Evolutionary conservation across 2,329 filamentous ascomycete species (phyloP).

Genomic region (Trichoderma koningii): DNA sequence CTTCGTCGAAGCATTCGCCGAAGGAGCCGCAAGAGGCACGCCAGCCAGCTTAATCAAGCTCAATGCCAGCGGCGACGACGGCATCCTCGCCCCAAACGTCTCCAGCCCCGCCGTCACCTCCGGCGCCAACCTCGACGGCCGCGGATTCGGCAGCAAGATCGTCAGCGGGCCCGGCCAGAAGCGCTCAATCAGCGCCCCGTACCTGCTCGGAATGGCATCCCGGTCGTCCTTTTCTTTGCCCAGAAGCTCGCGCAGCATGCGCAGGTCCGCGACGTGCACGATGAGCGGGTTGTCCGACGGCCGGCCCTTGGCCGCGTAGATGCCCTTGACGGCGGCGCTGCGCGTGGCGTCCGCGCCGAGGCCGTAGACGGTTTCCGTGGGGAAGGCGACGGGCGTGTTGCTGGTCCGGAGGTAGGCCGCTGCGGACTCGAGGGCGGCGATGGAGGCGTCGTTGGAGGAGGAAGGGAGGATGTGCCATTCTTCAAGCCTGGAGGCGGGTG

Average conservation of each 20-base stretch:
- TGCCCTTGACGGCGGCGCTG: slow-evolving; percentile 80
- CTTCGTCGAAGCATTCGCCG: slow-evolving; percentile 90
- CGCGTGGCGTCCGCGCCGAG: slow-evolving; percentile 94
- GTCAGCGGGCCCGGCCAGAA: slow-evolving; percentile 98
- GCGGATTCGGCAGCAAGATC: slow-evolving; percentile 78
- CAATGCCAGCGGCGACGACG: slow-evolving; percentile 78
- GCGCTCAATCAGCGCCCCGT: slow-evolving; percentile 71
- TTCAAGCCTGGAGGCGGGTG: slow-evolving; percentile 39
- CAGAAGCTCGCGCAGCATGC: slow-evolving; percentile 70
- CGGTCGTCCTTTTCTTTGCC: slow-evolving; percentile 31
- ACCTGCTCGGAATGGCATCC: slow-evolving; percentile 68
- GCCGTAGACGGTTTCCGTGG: slow-evolving; percentile 96
- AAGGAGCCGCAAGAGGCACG: slow-evolving; percentile 83
- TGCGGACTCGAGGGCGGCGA: slow-evolving; percentile 59
- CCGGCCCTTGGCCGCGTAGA: slow-evolving; percentile 86
- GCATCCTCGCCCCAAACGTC: slow-evolving; percentile 91
- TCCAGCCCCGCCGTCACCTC: slow-evolving; percentile 84
- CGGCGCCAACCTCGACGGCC: slow-evolving; percentile 71
- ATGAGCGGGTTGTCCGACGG: slow-evolving; percentile 96
- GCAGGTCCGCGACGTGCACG: slow-evolving; percentile 80
- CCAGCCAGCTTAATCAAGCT: slow-evolving; percentile 80
- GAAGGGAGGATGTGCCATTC: slow-evolving; percentile 46
- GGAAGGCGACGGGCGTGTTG: slow-evolving; percentile 84
- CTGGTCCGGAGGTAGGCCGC: slow-evolving; percentile 65
- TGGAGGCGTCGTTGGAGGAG: slow-evolving; percentile 35